phyloP scores from a whole-genome alignment of 1,284 basidiomycete genomes.

The Trichosporon asahii region DNA sequence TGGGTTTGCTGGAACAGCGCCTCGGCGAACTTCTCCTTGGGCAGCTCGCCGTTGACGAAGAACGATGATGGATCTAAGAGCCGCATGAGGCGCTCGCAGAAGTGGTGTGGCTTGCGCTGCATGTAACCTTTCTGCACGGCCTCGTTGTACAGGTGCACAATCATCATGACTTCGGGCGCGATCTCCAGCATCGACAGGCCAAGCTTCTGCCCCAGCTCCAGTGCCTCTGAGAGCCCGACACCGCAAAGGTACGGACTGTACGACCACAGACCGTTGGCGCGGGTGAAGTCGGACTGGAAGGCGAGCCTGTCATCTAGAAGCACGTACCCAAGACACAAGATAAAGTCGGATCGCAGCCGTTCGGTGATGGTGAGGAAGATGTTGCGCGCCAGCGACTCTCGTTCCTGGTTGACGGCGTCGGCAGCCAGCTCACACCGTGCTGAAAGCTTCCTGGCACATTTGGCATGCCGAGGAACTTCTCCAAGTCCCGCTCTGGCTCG shows the following conservation, averaged over 20 bases:
- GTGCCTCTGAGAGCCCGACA: background rate
- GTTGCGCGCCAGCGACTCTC: background rate
- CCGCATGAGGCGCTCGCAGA: background rate
- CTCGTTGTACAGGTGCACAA: slow-evolving; percentile 1
- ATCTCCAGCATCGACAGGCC: background rate
- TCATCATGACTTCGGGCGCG: background rate
- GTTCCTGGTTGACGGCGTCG: background rate
- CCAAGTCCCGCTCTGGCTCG: background rate
- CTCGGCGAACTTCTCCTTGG: background rate
- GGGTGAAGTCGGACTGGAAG: background rate
- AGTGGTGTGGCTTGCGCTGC: background rate
- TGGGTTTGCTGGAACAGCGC: background rate
- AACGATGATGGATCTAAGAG: background rate
- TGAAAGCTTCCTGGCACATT: background rate
- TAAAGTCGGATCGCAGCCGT: background rate
- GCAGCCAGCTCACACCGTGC: background rate
- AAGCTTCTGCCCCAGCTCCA: background rate
- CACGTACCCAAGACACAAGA: background rate
- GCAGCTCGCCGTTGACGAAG: background rate
- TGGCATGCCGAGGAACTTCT: background rate
- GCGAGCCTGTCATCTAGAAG: background rate
- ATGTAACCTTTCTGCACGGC: background rate
- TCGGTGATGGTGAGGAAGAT: background rate
- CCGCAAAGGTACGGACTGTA: slow-evolving; percentile 11
- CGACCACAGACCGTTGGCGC: background rate